Evolutionary conservation across 2,329 filamentous ascomycete genomes (phyloP), one percentile per base, ranked within the genome.

Genomic region (Orbilia quercus): DNA sequence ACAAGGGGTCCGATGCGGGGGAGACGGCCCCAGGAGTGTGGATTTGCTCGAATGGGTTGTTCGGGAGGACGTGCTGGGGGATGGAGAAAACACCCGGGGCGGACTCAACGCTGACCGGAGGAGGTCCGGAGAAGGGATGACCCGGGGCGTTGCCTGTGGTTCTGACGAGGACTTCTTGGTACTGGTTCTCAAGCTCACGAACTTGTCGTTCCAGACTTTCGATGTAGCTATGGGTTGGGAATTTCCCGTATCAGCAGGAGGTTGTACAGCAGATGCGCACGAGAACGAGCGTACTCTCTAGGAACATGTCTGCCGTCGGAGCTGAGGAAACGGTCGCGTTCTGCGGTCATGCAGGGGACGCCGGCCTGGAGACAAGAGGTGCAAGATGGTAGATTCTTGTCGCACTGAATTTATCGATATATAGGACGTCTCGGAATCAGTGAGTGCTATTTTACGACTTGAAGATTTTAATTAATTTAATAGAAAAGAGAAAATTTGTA

Each of bases 331-430:
- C 60, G 53, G 23, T 73, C 69, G 2, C 69, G 45, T 47, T 73
- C 60, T 14, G 69, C 69, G 6, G 69, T 73, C 69, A 73, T 73
- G 14, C 69, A 73, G 1, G 60, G 69, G 6, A 73, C 69, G 16
- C 69, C 69, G 0, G 69, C 69, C 18, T 66, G 54, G 4, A 73
- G 54, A 31, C 69, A 73, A 5, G 69, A 14, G 3, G 57, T 73
- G 22, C 69, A 73, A 7, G 69, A 73, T 4, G 69, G 69, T n/a
- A 73, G 14, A 34, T 73, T 66, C 16, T 34, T 73, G 31, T 73
- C 69, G 38, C 69, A 73, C 69, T 73, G 7, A 5, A 44, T 34
- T 22, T 50, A n/a, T 12, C 14, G 4, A 31, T 9, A 31, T 31
- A 31, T 31, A 14, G 16, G 22, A 20, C 14, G 16, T 44, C n/a